Percentiles rank a stretch among this genome's conserved stretches.
Conservation (phyloP, 2,329 filamentous ascomycete genomes). For the Aspergillus sp. region DNA sequence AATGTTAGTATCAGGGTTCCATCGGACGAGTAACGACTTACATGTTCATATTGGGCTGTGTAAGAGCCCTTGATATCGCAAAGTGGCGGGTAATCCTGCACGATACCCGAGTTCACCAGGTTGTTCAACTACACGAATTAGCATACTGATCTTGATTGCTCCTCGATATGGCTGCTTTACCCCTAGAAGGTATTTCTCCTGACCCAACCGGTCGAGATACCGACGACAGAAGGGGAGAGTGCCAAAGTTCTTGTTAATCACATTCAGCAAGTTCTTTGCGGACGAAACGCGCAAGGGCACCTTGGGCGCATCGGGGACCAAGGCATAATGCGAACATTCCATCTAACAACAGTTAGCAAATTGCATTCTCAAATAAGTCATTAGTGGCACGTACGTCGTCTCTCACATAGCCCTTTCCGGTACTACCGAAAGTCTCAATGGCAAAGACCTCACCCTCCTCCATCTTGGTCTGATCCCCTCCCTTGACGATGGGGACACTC, state of each 20-base stretch:
- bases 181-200: constrained; percentile 88
- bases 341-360: constrained; percentile 38
- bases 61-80: constrained; percentile 91
- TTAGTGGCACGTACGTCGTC: constrained; percentile 60
- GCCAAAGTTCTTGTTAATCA: constrained; percentile 95
- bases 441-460: constrained; percentile 94
- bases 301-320: constrained; percentile 64
- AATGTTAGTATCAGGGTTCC: constrained; percentile 10
- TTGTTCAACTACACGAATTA: constrained; percentile 64
- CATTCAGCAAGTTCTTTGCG: constrained; percentile 75
- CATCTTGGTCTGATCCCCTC: constrained; percentile 86
- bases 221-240: constrained; percentile 85
- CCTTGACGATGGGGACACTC: constrained; percentile 89
- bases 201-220: constrained; percentile 85
- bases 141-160: constrained; percentile 5
- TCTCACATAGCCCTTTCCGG: constrained; percentile 77
- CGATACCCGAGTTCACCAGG: constrained; percentile 72
- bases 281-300: constrained; percentile 70
- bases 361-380: neutral
- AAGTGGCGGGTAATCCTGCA: constrained; percentile 83
- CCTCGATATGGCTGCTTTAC: constrained; percentile 45
- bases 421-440: constrained; percentile 93
- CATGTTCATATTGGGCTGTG: constrained; percentile 90
- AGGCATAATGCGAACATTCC: constrained; percentile 84
- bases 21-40: constrained; percentile 45